Percentiles rank a stretch among this genome's conserved stretches.
Conservation (phyloP, 495 filamentous ascomycete species). For the Penicilliopsis zonata region DNA sequence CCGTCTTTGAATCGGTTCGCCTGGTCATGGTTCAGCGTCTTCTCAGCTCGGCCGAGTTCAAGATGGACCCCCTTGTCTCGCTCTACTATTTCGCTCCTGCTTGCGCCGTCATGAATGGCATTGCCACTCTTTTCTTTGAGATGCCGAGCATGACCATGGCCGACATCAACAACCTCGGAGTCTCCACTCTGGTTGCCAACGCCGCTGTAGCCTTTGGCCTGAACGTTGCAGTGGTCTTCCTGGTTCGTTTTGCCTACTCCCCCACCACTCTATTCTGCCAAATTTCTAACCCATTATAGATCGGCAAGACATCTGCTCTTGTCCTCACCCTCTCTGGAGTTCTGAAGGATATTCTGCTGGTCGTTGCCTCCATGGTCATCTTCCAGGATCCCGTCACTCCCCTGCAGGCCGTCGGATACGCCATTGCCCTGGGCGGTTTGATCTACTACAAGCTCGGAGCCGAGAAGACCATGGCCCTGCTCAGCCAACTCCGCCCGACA, state of each 20-base stretch:
- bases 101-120: constrained; percentile 70
- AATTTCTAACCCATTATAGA: constrained; percentile 42
- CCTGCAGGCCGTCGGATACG: constrained; percentile 85
- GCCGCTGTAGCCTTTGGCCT: constrained; percentile 60
- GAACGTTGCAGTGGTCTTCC: constrained; percentile 70
- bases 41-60: constrained; percentile 75
- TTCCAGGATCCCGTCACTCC: constrained; percentile 68
- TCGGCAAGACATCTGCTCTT: constrained; percentile 81
- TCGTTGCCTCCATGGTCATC: constrained; percentile 73
- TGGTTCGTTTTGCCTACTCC: constrained; percentile 40
- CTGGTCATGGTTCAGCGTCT: constrained; percentile 80
- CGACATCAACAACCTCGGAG: constrained; percentile 83
- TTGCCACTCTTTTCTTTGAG: constrained; percentile 64
- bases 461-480: constrained; percentile 58
- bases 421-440: constrained; percentile 74
- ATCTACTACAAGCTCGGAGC: constrained; percentile 88
- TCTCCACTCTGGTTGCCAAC: constrained; percentile 56
- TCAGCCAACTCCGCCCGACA: constrained; percentile 47
- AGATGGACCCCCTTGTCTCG: constrained; percentile 89
- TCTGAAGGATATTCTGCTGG: constrained; percentile 85
- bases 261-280: neutral
- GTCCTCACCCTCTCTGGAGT: constrained; percentile 82
- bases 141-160: constrained; percentile 66
- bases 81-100: constrained; percentile 89
- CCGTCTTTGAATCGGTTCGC: constrained; percentile 69